Conservation (phyloP, 805 yeast species). For the Candida ipomoeae region DNA sequence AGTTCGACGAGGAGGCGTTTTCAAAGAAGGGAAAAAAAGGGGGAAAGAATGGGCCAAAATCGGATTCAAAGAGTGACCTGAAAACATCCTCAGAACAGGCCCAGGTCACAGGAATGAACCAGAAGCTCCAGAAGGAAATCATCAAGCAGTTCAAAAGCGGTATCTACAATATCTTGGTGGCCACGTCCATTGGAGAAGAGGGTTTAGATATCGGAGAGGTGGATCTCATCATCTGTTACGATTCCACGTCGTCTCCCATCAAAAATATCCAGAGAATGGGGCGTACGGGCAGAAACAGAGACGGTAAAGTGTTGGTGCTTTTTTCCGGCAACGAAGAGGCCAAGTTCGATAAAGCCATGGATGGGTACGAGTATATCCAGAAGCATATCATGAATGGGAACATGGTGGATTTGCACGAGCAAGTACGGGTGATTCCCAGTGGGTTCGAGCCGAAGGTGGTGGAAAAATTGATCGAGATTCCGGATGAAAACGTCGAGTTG, state of each 20-base stretch:
- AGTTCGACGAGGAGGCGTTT: constrained; percentile 55
- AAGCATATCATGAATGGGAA: constrained; percentile 53
- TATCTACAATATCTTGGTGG: constrained; percentile 73
- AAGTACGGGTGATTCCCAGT: constrained; percentile 68
- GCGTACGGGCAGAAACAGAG: constrained; percentile 92
- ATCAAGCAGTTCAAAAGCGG: constrained; percentile 73
- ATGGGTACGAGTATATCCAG: constrained; percentile 76
- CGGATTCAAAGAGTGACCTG: constrained; percentile 22
- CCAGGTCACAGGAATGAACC: constrained; percentile 82
- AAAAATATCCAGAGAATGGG: constrained; percentile 96
- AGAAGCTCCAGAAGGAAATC: constrained; percentile 77
- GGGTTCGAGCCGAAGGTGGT: constrained; percentile 53
- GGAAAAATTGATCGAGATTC: constrained; percentile 56
- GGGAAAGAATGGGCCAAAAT: constrained; percentile 32
- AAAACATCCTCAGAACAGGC: constrained; percentile 72
- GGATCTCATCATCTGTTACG: constrained; percentile 87
- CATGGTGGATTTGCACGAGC: constrained; percentile 39
- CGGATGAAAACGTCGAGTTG: constrained; percentile 61
- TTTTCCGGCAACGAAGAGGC: constrained; percentile 72
- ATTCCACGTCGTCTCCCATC: constrained; percentile 89
- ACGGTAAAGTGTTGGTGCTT: constrained; percentile 74
- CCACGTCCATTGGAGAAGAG: constrained; percentile 97
- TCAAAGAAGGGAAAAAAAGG: constrained; percentile 34
- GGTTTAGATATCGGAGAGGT: constrained; percentile 98
- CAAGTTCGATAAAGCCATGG: constrained; percentile 82